Base-by-base conservation (phyloP, 495 filamentous ascomycete genomes). In the Lasiosphaeria hispida region DNA sequence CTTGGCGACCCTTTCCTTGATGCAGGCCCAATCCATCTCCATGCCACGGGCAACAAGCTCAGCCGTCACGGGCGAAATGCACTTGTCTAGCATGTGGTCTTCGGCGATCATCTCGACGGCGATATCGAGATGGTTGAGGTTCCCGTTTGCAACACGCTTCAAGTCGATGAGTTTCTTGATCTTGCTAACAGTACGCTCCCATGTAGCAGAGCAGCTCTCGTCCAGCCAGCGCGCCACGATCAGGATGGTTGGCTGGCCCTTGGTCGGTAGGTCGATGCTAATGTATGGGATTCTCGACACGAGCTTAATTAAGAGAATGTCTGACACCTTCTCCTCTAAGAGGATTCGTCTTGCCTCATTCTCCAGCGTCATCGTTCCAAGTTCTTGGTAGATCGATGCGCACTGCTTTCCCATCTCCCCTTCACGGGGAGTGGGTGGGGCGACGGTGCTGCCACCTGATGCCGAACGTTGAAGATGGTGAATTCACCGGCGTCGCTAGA, bases 181-280 rank as follows among this genome's bases (percentile, higher is more conserved):
- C 43, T 19, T 45, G 9, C 13, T 10, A 13, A 45, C 43, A 10
- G 43, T 13, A 10, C 17, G 11, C 9, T 17, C 43, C 43, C 43
- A 45, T 13, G 18, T 45, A 17, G 18, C 43, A 10, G 43, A 45
- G 43, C 43, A 45, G 43, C 43, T 30, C 23, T 30, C 43, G 9
- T 45, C 43, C n/a, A 19, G 9, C 43, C 43, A 45, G 9, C 43
- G 43, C 9, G 43, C 43, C 43, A 45, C 43, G 43, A 45, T 45
- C 13, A 45, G n/a, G 43, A 45, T 45, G 17, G 43, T 45, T 45
- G 43, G 43, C 43, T 45, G 43, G 13, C 43, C 43, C 43, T 45
- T 14, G 43, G 43, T 10, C 13, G 18, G 11, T 17, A 45, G 9
- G 43, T 19, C 17, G 17, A 4, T 45, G 9, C 43, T 5, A 30